Conservation (phyloP, 1,284 basidiomycete genomes). For the Ustilago esculenta region DNA sequence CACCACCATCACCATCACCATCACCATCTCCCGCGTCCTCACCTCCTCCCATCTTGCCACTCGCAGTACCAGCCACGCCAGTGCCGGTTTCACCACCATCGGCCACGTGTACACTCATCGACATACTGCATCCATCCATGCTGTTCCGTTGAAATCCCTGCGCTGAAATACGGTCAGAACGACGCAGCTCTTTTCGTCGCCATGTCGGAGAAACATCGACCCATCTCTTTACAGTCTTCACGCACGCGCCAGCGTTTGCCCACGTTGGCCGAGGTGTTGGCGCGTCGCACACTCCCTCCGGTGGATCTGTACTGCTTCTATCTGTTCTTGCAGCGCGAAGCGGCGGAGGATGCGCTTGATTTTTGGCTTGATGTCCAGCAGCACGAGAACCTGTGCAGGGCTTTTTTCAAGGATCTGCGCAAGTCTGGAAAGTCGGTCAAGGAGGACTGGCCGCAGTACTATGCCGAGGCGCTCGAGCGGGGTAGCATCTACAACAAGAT, state of each 20-base stretch:
- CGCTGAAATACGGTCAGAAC: neutral
- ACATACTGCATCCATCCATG: too few species aligned
- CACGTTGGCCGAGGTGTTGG: constrained; percentile 67
- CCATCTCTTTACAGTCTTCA: constrained; percentile 46
- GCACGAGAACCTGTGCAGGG: constrained; percentile 96
- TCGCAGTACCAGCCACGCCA: too few species aligned
- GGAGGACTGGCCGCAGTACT: constrained; percentile 97
- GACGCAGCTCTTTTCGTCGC: neutral
- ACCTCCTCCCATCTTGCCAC: too few species aligned
- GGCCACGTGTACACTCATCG: too few species aligned
- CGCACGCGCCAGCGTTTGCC: constrained; percentile 65
- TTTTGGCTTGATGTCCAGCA: constrained; percentile 99
- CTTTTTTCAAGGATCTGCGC: constrained; percentile 97
- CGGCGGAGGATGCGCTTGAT: constrained; percentile 92
- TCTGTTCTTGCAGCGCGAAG: constrained; percentile 76
- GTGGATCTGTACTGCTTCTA: constrained; percentile 99
- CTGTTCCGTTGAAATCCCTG: constrained; percentile 1
- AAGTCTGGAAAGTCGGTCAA: constrained; percentile 89
- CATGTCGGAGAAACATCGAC: constrained; percentile 45
- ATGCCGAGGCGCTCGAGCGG: constrained; percentile 74
- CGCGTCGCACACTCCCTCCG: constrained; percentile 78
- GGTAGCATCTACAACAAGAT: constrained; percentile 91
- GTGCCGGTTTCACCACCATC: too few species aligned
- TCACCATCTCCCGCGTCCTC: too few species aligned
- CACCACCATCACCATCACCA: too few species aligned